Conservation (phyloP, 495 filamentous ascomycete genomes). For the Podospora comata region DNA sequence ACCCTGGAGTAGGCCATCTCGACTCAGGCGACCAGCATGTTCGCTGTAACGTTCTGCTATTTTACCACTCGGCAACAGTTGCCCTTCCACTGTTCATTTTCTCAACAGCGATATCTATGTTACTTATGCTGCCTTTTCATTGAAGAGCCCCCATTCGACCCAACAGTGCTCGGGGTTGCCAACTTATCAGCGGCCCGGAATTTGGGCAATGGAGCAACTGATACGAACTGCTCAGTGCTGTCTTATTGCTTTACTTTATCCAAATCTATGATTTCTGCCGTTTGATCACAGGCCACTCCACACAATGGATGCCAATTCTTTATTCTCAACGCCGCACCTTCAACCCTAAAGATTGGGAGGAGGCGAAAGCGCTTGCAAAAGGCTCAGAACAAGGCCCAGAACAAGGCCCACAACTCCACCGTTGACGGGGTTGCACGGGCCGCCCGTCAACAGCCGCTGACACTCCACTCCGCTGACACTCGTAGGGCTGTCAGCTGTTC, state of each 20-base stretch:
- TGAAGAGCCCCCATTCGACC: background rate
- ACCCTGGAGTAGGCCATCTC: background rate
- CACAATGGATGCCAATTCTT: background rate
- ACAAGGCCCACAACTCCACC: background rate
- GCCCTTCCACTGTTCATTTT: background rate
- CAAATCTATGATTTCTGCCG: too few species aligned
- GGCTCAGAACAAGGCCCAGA: background rate
- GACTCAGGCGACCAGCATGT: background rate
- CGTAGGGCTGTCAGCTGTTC: background rate
- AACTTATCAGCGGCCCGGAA: background rate
- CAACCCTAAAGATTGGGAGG: background rate
- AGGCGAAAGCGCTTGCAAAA: background rate
- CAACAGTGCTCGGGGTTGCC: background rate
- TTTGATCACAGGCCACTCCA: background rate
- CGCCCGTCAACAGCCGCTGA: background rate
- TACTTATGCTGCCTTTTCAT: background rate
- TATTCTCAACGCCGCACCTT: background rate
- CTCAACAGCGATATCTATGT: background rate
- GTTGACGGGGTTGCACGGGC: background rate
- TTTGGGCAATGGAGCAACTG: background rate
- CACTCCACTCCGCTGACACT: background rate
- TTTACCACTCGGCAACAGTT: background rate
- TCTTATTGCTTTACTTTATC: too few species aligned
- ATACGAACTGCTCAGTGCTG: background rate
- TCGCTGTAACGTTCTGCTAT: background rate